Base-by-base conservation (phyloP, 768 basidiomycete species). In the Gelatoporia subvermispora region DNA sequence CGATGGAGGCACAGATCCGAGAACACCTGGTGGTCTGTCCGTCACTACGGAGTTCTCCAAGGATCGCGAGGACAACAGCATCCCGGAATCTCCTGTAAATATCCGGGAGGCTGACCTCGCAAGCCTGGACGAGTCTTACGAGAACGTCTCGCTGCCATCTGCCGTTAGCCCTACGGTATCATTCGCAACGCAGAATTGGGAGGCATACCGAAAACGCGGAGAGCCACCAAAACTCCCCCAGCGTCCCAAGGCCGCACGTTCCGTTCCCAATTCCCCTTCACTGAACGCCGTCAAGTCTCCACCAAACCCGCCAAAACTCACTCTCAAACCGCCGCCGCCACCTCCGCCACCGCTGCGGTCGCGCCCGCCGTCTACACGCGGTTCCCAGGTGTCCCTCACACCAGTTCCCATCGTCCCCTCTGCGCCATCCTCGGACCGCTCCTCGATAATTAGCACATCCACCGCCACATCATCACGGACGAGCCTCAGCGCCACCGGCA, bases 121-220 rank as follows among this genome's bases (percentile, higher is more conserved):
- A 36, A 84, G 82, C 55, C 72, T 85, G n/a, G 72, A 75, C 42
- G 85, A 84, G 52, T 88, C 85, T 1, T 89, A 81, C 56, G 87
- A 88, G 60, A 74, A 85, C 31, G 74, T 88, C 17, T 80, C 82
- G 8, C 66, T 72, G 3, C 70, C 78, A 7, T 74, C 77, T 15
- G 62, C 78, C 5, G 68, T 71, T 28, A 85, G 81, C 53, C 82
- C 83, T 13, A 72, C 72, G 13, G 68, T 73, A 21, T 69, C 71
- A 9, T 66, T 65, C 41, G 68, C 76, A 23, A 53, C 59, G 13
- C 51, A 48, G 24, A 54, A 60, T 48, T 59, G 56, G 58, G 61
- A 52, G 38, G 51, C 54, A 18, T 57, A 49, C 44, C 16, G 41
- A 43, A 48, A 48, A 16, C 57, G 58, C 25, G 49, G 53, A 22